Evolutionary conservation across 768 basidiomycete genomes (phyloP), one percentile per base, ranked within the genome.

Genomic region (Trametopsis cervina): DNA sequence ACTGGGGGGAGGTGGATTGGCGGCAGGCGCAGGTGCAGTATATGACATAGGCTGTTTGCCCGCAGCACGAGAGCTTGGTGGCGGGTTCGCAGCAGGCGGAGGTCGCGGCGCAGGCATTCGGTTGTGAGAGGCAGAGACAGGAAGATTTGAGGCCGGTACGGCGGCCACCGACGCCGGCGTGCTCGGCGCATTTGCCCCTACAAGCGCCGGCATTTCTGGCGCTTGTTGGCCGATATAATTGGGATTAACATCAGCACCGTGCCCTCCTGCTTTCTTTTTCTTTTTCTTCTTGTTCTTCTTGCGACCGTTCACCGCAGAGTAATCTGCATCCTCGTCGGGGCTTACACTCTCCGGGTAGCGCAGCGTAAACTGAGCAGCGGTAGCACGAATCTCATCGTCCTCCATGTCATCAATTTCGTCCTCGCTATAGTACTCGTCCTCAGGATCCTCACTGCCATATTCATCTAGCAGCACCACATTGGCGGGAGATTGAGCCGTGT

Each of bases 1-100:
- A 23, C 61, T 60, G 13, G 63, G 58, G 20, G 67, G 61, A 12
- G 65, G 63, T 18, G 63, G 58, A 35, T 65, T 61, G 12, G 68
- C 56, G 46, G 72, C 53, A 49, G 72, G 61, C 49, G 69, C 53
- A 54, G 64, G 54, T 44, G 65, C 48, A 51, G 67, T 66, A 62
- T 91, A 91, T 2, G 83, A 74, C 90, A 93, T 93, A 25, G 90
- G 91, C 60, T 90, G 88, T 72, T 95, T 95, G 57, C 91, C 91
- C 54, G 88, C 88, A 20, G 90, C 89, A 13, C 91, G 78, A 44
- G 88, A 87, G 51, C 81, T 84, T 27, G 85, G 89, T 35, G 75
- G 77, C 24, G 77, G 76, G 61, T 67, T 60, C 64, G 73, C 54
- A 63, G 70, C 57, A 59, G 71, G 60, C 54, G 67, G 58, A 56